phyloP scores from a whole-genome alignment of 345 rosid species.

The Moricandia arvensis region DNA sequence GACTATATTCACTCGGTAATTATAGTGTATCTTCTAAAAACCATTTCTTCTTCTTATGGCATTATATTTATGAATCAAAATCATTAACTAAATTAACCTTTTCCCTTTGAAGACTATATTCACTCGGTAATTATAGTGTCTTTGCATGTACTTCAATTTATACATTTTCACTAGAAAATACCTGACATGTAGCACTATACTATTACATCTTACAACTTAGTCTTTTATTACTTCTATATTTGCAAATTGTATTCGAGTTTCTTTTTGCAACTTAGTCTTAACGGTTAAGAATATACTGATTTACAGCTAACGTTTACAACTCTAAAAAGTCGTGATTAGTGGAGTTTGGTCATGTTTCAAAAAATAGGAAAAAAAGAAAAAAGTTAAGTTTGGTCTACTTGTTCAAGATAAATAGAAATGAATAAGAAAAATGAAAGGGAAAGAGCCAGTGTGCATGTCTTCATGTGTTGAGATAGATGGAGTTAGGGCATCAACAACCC shows the following conservation, averaged over 20 bases:
- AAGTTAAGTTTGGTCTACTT: neutral
- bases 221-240: neutral
- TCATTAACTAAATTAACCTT: neutral
- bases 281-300: neutral
- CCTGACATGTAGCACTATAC: neutral
- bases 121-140: neutral
- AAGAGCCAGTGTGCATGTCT: conserved; percentile 18
- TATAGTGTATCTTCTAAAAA: neutral
- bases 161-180: neutral
- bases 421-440: neutral
- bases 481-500: neutral
- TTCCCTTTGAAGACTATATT: neutral
- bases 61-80: neutral
- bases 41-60: neutral
- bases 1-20: neutral
- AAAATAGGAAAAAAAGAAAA: too few relatives aligned
- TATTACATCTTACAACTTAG: neutral
- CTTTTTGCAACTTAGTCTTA: neutral
- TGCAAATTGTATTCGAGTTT: neutral
- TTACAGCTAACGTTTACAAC: neutral
- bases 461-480: conserved; percentile 24
- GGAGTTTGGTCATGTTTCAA: too few relatives aligned
- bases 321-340: neutral
- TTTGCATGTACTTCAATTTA: neutral
- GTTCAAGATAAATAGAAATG: neutral